Conservation (phyloP, 352 stramenopile genomes). For the Phytophthora hibernalis region DNA sequence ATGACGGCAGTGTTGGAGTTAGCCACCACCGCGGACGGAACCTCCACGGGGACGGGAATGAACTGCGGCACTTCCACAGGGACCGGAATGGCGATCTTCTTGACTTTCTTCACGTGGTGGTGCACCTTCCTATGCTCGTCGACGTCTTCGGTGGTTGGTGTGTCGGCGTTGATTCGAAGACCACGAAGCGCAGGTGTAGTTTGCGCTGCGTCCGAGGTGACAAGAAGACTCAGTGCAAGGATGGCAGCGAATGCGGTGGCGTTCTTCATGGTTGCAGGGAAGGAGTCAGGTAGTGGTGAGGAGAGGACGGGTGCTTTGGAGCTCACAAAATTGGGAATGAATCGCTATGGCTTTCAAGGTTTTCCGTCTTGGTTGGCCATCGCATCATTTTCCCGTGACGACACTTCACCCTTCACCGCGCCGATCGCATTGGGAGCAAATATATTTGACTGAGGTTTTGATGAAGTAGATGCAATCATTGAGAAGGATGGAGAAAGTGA, state of each 20-base stretch:
- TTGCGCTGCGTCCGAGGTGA: slow-evolving; percentile 10
- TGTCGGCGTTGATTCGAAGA: slow-evolving; percentile 13
- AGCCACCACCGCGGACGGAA: slow-evolving; percentile 34
- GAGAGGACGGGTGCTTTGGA: not conserved
- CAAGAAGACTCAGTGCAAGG: slow-evolving; percentile 24
- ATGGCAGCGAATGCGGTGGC: slow-evolving; percentile 18
- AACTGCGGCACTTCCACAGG: slow-evolving; percentile 37
- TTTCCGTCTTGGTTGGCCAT: not conserved
- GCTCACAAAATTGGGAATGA: slow-evolving; percentile 8
- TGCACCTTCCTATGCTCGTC: slow-evolving; percentile 23
- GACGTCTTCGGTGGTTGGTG: slow-evolving; percentile 7
- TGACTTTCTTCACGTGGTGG: slow-evolving; percentile 38
- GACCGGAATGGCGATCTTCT: slow-evolving; percentile 43
- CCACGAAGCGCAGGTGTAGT: slow-evolving; percentile 10
- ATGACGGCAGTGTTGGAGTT: slow-evolving; percentile 33
- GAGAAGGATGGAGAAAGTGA: not conserved
- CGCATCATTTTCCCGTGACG: not conserved
- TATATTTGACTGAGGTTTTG: not conserved
- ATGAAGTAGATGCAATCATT: not conserved
- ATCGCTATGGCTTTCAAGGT: not conserved
- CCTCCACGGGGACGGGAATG: slow-evolving; percentile 33
- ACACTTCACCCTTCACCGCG: too few relatives aligned
- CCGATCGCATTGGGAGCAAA: too few relatives aligned
- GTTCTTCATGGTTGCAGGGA: slow-evolving; percentile 20
- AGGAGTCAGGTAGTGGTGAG: not conserved